A percentile compares a stretch with the other conserved stretches of the same genome.
phyloP scores from a whole-genome alignment of 371 early-diverging fungal species.

The Lichtheimia hyalospora region DNA sequence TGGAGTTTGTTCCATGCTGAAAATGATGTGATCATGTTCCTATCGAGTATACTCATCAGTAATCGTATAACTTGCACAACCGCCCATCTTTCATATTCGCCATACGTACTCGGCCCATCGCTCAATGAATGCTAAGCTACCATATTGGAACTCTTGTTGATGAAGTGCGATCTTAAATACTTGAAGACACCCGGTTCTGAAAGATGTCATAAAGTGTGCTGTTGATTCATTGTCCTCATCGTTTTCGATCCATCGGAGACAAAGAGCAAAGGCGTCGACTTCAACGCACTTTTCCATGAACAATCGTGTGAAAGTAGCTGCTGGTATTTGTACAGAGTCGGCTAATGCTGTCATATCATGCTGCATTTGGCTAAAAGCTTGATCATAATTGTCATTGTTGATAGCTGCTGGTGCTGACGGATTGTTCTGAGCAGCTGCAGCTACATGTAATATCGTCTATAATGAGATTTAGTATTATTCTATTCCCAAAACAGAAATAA shows the following conservation, averaged over 20 bases:
- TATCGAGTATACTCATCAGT: conserved; percentile 7
- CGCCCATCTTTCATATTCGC: not conserved
- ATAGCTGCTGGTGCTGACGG: not conserved
- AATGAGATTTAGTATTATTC: not conserved
- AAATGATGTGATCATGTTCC: conserved; percentile 37
- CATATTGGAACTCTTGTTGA: conserved; percentile 30
- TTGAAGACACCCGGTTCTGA: conserved; percentile 41
- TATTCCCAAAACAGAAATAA: not conserved
- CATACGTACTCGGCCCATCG: conserved; percentile 39
- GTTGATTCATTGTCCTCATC: conserved; percentile 18
- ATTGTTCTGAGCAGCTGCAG: conserved; percentile 30
- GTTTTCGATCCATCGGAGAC: conserved; percentile 36
- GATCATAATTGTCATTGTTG: conserved; percentile 2
- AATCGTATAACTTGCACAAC: not conserved
- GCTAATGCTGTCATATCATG: conserved; percentile 31
- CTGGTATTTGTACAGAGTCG: conserved; percentile 29
- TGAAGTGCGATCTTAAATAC: conserved; percentile 32
- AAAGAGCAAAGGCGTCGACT: conserved; percentile 51
- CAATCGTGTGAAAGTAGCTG: conserved; percentile 23
- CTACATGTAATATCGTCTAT: conserved; percentile 42
- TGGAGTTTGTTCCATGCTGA: conserved; percentile 28
- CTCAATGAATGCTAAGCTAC: conserved; percentile 38
- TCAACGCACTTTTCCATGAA: conserved; percentile 62
- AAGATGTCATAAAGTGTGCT: conserved; percentile 27
- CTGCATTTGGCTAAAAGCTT: conserved; percentile 20